A percentile compares a stretch with the other conserved stretches of the same genome.
Conservation (phyloP, 495 filamentous ascomycete species). For the Aspergillus kassunensis region DNA sequence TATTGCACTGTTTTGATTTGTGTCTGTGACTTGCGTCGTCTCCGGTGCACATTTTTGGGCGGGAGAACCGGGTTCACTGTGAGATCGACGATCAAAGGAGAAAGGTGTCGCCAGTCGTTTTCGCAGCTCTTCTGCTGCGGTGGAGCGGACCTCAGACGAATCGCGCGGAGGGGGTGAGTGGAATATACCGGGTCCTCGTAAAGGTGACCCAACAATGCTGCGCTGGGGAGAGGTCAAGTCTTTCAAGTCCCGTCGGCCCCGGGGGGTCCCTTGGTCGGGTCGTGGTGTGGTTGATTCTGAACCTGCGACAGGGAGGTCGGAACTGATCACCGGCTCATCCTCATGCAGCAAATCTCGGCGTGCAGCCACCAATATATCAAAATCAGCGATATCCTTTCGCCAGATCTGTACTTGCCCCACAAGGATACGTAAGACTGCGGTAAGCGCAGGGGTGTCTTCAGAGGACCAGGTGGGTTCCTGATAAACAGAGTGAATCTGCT, state of each 20-base stretch:
- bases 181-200: conserved; percentile 18
- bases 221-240: conserved; percentile 17
- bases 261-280: conserved; percentile 14
- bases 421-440: conserved; percentile 44
- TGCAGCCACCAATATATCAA: conserved; percentile 71
- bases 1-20: conserved; percentile 22
- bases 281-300: conserved; percentile 19
- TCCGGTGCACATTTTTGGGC: neutral
- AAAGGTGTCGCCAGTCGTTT: conserved; percentile 38
- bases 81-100: conserved; percentile 13
- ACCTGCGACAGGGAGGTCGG: conserved; percentile 12
- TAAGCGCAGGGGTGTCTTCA: conserved; percentile 36
- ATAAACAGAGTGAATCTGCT: conserved; percentile 29
- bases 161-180: conserved; percentile 27
- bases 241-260: conserved; percentile 16
- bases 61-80: neutral
- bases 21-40: neutral
- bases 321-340: conserved; percentile 22
- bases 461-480: conserved; percentile 36
- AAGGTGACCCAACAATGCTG: conserved; percentile 19
- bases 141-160: conserved; percentile 24
- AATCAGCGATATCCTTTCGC: conserved; percentile 65
- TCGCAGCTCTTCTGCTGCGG: conserved; percentile 34
- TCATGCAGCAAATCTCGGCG: conserved; percentile 51
- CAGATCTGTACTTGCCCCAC: conserved; percentile 62